phyloP scores from a whole-genome alignment of 2,329 filamentous ascomycete species.

The Trichoderma aggressivum region DNA sequence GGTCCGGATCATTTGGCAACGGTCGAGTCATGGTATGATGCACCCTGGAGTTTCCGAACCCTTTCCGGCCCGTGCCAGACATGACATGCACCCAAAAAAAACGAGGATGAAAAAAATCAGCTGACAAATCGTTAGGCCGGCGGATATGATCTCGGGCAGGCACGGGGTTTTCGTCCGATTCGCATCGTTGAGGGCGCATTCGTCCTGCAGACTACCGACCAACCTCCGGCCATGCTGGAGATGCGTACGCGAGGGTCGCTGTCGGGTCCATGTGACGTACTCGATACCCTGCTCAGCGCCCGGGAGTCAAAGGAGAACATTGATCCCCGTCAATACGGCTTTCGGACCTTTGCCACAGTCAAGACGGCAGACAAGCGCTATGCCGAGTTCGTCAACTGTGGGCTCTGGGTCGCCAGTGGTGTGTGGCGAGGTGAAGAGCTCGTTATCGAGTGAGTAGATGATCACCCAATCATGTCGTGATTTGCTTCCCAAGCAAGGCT shows the following conservation, averaged over 20 bases:
- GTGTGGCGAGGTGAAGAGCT: conserved; percentile 45
- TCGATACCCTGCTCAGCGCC: conserved; percentile 40
- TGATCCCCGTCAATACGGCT: conserved; percentile 44
- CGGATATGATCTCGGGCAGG: conserved; percentile 42
- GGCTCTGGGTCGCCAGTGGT: conserved; percentile 49
- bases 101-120: background rate
- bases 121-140: conserved; percentile 35
- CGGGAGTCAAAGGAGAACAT: conserved; percentile 36
- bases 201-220: conserved; percentile 46
- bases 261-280: conserved; percentile 44
- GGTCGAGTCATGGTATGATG: conserved; percentile 43
- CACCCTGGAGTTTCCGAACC: background rate
- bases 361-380: conserved; percentile 50
- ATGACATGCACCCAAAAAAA: background rate
- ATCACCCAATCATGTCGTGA: background rate
- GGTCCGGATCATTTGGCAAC: conserved; percentile 48
- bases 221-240: conserved; percentile 44
- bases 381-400: conserved; percentile 47
- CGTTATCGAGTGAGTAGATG: conserved; percentile 42
- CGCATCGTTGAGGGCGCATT: conserved; percentile 48
- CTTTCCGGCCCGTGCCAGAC: background rate
- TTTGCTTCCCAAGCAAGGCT: background rate
- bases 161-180: conserved; percentile 40
- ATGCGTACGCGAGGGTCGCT: conserved; percentile 48
- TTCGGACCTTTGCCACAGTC: conserved; percentile 48